phyloP scores from a whole-genome alignment of 2,329 filamentous ascomycete species.

The Penicillium olsonii region DNA sequence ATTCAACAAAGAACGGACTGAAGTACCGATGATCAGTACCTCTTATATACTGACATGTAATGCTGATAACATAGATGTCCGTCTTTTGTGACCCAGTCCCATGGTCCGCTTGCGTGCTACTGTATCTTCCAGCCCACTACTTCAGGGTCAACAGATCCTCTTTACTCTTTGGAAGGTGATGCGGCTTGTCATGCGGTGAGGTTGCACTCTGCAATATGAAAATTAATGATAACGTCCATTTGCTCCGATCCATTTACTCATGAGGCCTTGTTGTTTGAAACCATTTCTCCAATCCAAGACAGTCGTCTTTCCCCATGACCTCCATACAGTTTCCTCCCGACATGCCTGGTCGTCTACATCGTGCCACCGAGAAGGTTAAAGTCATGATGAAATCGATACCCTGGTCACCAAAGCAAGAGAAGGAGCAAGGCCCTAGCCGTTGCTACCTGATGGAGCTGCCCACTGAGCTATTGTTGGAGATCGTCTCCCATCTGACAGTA shows the following conservation, averaged over 20 bases:
- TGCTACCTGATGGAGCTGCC: constrained; percentile 40
- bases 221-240: constrained; percentile 11
- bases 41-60: constrained; percentile 26
- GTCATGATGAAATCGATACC: constrained; percentile 30
- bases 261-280: constrained; percentile 14
- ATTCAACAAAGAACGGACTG: constrained; percentile 21
- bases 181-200: constrained; percentile 29
- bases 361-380: constrained; percentile 33
- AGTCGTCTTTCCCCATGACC: constrained; percentile 15
- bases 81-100: constrained; percentile 32
- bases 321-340: constrained; percentile 18
- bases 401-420: constrained; percentile 25
- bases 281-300: constrained; percentile 5
- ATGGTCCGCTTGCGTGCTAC: constrained; percentile 32
- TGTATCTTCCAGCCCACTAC: constrained; percentile 22
- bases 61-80: constrained; percentile 32
- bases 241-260: constrained; percentile 7
- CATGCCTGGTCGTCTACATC: constrained; percentile 32
- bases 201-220: constrained; percentile 25
- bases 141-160: constrained; percentile 34
- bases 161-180: constrained; percentile 11
- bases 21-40: constrained; percentile 13
- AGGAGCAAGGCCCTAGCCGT: constrained; percentile 18
- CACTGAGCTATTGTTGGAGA: constrained; percentile 40
- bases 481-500: constrained; percentile 36